Evolutionary conservation across 1,139 yeast genomes (phyloP), one percentile per base, ranked within the genome.

Genomic region (Blastobotrys capitulatus): DNA sequence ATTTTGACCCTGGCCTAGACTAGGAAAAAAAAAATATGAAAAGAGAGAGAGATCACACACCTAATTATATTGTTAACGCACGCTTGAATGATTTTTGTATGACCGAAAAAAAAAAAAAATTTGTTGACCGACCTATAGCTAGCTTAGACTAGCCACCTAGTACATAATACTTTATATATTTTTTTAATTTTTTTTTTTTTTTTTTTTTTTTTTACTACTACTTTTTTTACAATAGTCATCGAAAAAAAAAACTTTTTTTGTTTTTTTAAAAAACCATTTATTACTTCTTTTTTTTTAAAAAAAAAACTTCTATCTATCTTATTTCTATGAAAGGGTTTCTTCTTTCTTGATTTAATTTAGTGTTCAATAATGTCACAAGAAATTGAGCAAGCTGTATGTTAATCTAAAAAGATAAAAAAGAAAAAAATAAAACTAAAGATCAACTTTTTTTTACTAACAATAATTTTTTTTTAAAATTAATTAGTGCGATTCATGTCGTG

Each of bases 401-500:
- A 13, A 2, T 22, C 12, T 8, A n/a, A 6, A 2, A 19, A 16
- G 19, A 37, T 3, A 6, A 12, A 37, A 4, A 2, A 12, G 15
- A n/a, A 37, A 25, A 12, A 37, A 37, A 32, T 15, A 7, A 18
- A 35, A 35, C 2, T 15, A 18, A 26, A 26, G 29, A 7, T 26
- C 10, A 26, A 26, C 37, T 26, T n/a, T n/a, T n/a, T n/a, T n/a
- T 26, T 26, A 29, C 42, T 38, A 38, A 38, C 42, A 20, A n/a
- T n/a, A n/a, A n/a, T n/a, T n/a, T n/a, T n/a, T n/a, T n/a, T 7
- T 22, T 5, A 22, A 4, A 39, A n/a, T 16, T 13, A 22, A 18
- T 20, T 51, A 70, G 74, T 76, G 80, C 58, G 80, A 76, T 57
- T 71, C 77, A 1, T 76, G 80, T 54, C 69, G 80, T 38, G 64